A percentile compares a stretch with the other conserved stretches of the same genome.
These are phyloP conservation scores for Colletotrichum somersetense DNA, from an alignment of 2,329 filamentous ascomycete species.

Conservation along the genomic window DNA sequence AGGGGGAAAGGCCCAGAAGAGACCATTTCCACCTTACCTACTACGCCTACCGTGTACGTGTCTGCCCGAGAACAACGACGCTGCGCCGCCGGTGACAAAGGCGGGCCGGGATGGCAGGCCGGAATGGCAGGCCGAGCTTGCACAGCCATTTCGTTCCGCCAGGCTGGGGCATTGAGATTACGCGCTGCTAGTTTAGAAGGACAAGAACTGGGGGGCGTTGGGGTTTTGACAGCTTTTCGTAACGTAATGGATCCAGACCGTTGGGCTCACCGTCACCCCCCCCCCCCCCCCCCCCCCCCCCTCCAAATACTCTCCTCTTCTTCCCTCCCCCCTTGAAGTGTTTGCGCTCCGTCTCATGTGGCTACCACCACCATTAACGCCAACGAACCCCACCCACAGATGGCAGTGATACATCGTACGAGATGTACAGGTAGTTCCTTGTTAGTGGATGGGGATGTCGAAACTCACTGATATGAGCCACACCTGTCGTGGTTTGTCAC, in stretches of 20 bases:
- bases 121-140: background rate
- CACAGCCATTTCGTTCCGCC: background rate
- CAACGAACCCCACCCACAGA: background rate
- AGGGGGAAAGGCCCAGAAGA: background rate
- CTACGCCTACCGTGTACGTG: no score
- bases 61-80: background rate
- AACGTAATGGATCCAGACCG: conserved; percentile 41
- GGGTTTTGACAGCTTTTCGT: conserved; percentile 29
- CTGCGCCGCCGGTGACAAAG: conserved; percentile 12
- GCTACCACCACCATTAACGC: background rate
- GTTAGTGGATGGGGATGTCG: background rate
- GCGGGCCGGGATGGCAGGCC: background rate
- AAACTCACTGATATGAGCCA: background rate
- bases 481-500: background rate
- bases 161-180: conserved; percentile 13
- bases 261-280: conserved; percentile 15
- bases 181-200: background rate
- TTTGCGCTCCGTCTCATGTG: background rate
- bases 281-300: no score
- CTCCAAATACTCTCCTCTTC: no score
- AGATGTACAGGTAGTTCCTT: no score
- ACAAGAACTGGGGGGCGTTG: background rate
- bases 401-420: no score
- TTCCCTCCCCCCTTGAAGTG: background rate
- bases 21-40: no score